Conservation (phyloP, 2,329 filamentous ascomycete species). For the Thelonectria blattea region DNA sequence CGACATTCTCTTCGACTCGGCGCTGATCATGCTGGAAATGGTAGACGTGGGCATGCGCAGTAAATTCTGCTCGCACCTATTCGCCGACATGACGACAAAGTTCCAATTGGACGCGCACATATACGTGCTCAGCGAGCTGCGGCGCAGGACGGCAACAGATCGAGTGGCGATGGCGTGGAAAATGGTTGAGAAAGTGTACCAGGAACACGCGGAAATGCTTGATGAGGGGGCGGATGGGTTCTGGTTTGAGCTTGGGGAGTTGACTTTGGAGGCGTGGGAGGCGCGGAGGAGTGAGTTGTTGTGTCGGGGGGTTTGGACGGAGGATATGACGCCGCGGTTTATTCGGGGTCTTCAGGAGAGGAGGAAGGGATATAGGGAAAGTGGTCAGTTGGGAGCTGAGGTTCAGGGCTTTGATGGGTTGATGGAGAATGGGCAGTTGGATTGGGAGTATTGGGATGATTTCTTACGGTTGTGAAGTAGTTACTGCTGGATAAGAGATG, state of each 20-base stretch:
- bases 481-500: too few relatives aligned
- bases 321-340: slow-evolving; percentile 9
- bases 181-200: slow-evolving; percentile 35
- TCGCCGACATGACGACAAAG: slow-evolving; percentile 37
- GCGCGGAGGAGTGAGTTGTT: slow-evolving; percentile 13
- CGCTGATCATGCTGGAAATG: slow-evolving; percentile 34
- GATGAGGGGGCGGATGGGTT: slow-evolving; percentile 7
- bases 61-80: slow-evolving; percentile 39
- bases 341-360: slow-evolving; percentile 20
- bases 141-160: slow-evolving; percentile 22
- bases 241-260: slow-evolving; percentile 18
- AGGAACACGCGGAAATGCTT: slow-evolving; percentile 29
- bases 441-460: slow-evolving; percentile 33
- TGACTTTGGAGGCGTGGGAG: slow-evolving; percentile 35
- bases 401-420: background rate
- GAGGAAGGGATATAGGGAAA: background rate
- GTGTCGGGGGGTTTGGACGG: background rate
- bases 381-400: background rate
- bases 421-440: slow-evolving; percentile 6
- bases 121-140: slow-evolving; percentile 41
- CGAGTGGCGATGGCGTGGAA: slow-evolving; percentile 37
- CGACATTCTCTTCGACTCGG: slow-evolving; percentile 36
- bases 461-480: slow-evolving; percentile 24
- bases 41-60: slow-evolving; percentile 29
- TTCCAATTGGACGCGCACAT: slow-evolving; percentile 41